phyloP scores from a whole-genome alignment of 1,284 basidiomycete genomes.

The Lignosus rhinocerotis region DNA sequence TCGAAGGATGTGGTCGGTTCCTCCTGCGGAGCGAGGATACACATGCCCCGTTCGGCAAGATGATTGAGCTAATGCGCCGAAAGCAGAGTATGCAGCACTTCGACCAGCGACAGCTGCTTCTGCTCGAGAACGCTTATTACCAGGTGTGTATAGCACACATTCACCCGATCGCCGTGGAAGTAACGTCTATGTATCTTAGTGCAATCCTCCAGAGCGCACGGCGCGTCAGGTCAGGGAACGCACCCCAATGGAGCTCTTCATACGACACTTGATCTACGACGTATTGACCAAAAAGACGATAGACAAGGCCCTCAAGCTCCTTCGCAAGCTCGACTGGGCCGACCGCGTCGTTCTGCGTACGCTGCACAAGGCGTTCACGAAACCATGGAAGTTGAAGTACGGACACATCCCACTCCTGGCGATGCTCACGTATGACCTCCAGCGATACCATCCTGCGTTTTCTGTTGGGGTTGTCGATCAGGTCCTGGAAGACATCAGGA shows the following conservation, averaged over 20 bases:
- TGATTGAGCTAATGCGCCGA: conserved; percentile 92
- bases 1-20: conserved; percentile 95
- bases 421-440: conserved; percentile 91
- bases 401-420: conserved; percentile 90
- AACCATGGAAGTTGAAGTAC: conserved; percentile 96
- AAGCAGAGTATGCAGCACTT: conserved; percentile 93
- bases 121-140: conserved; percentile 98
- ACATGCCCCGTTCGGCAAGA: conserved; percentile 77
- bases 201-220: conserved; percentile 94
- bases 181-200: conserved; percentile 47
- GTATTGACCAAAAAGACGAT: conserved; percentile 88
- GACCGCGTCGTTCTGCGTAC: conserved; percentile 56
- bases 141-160: conserved; percentile 54
- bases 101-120: conserved; percentile 84
- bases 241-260: conserved; percentile 89
- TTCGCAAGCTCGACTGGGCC: conserved; percentile 97
- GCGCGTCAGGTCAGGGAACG: conserved; percentile 85
- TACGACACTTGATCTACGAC: conserved; percentile 91
- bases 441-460: conserved; percentile 90
- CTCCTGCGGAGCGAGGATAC: conserved; percentile 89
- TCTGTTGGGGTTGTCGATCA: conserved; percentile 90
- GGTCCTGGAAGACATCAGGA: conserved; percentile 88
- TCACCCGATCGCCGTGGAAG: background rate
- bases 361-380: conserved; percentile 85
- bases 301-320: conserved; percentile 89